A percentile compares a stretch with the other conserved stretches of the same genome.
These are phyloP conservation scores for Wickerhamiella azyma DNA, from an alignment of 805 yeast species.

Conservation along the genomic window DNA sequence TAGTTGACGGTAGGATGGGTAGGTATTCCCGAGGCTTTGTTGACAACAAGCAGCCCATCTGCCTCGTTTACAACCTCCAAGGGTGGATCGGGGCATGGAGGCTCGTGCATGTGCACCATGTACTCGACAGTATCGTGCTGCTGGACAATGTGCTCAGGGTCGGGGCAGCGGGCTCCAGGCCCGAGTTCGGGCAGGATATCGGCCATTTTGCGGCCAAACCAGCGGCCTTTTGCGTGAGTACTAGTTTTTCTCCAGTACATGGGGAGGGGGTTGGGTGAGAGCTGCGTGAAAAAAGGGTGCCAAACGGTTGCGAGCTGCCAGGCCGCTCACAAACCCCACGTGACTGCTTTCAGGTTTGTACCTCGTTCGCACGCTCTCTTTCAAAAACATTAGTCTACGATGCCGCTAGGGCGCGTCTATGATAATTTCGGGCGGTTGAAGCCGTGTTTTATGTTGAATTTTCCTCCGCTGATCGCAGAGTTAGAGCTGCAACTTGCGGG, in stretches of 20 bases:
- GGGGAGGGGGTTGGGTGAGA: background rate
- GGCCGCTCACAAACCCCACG: too few species aligned
- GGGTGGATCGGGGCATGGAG: slow-evolving; percentile 45
- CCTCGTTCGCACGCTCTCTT: too few species aligned
- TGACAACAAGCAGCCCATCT: slow-evolving; percentile 60
- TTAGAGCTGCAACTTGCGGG: slow-evolving; percentile 38
- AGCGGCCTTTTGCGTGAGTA: slow-evolving; percentile 19
- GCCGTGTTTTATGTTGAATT: background rate
- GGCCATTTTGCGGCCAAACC: slow-evolving; percentile 14
- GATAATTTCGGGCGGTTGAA: slow-evolving; percentile 9
- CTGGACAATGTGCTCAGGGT: slow-evolving; percentile 31
- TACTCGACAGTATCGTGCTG: slow-evolving; percentile 80
- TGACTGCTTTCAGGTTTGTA: too few species aligned
- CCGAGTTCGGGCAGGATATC: slow-evolving; percentile 16
- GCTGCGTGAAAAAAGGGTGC: too few species aligned
- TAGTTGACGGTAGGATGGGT: slow-evolving; percentile 87
- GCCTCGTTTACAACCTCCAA: slow-evolving; percentile 55
- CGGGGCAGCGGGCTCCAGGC: slow-evolving; percentile 11
- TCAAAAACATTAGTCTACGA: too few species aligned
- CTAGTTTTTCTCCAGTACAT: slow-evolving; percentile 15
- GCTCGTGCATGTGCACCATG: slow-evolving; percentile 77
- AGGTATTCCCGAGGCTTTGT: slow-evolving; percentile 89
- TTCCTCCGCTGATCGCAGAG: background rate
- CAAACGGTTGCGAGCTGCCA: too few species aligned
- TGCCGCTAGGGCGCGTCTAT: background rate